Conservation (phyloP, 768 basidiomycete genomes). For the Naematelia aurantialba region DNA sequence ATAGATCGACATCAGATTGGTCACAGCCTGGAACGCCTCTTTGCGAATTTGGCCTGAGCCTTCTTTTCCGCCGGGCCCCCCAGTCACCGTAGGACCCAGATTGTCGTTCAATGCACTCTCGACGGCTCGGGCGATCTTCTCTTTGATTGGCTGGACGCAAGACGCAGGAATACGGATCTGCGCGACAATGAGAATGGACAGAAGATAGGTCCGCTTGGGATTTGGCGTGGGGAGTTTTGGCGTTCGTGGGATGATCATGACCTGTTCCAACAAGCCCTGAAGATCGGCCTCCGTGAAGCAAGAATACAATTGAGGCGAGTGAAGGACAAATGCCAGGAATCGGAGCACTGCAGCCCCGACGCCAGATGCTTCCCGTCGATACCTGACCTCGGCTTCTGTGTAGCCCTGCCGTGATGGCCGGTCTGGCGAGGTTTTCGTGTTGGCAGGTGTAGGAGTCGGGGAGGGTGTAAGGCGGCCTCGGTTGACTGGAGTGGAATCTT, state of each 20-base stretch:
- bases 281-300: constrained; percentile 45
- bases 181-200: constrained; percentile 39
- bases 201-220: constrained; percentile 43
- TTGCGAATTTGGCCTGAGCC: constrained; percentile 29
- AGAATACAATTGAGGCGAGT: constrained; percentile 22
- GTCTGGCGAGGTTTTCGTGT: constrained; percentile 12
- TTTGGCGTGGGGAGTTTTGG: constrained; percentile 46
- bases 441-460: constrained; percentile 18
- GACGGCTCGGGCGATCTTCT: constrained; percentile 39
- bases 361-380: constrained; percentile 43
- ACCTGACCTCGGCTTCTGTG: constrained; percentile 45
- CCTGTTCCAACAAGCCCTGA: constrained; percentile 28
- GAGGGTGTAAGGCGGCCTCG: constrained; percentile 22
- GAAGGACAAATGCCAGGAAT: constrained; percentile 36
- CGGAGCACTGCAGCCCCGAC: constrained; percentile 40
- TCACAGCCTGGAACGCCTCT: constrained; percentile 35
- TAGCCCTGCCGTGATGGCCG: constrained; percentile 37
- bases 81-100: constrained; percentile 14
- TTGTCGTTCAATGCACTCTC: constrained; percentile 30
- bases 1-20: constrained; percentile 36
- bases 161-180: constrained; percentile 33
- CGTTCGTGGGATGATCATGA: constrained; percentile 43
- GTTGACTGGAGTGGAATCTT: constrained; percentile 16
- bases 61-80: constrained; percentile 23
- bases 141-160: constrained; percentile 34